phyloP scores from a whole-genome alignment of 345 rosid species.

The Brassica cretica region DNA sequence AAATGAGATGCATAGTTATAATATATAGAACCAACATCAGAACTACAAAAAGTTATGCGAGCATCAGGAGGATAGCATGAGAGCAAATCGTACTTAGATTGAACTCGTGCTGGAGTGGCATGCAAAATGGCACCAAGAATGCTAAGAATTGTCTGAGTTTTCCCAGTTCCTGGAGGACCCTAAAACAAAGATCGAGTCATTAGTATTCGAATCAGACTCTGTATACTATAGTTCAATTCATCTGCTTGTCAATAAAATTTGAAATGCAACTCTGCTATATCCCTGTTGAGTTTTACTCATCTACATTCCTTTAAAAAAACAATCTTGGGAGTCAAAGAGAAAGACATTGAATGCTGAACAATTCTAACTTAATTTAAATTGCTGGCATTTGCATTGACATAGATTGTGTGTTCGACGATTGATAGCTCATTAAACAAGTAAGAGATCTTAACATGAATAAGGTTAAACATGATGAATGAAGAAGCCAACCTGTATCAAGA shows the following conservation, averaged over 20 bases:
- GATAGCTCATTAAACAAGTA: background rate
- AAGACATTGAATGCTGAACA: no score
- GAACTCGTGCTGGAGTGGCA: conserved; percentile 82
- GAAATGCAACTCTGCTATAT: no score
- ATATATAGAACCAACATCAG: background rate
- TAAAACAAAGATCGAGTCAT: no score
- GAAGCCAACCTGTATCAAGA: conserved; percentile 82
- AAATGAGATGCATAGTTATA: background rate
- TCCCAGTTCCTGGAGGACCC: conserved; percentile 99
- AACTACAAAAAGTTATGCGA: conserved; percentile 9
- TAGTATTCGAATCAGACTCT: no score
- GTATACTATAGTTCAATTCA: no score
- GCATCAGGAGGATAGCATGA: conserved; percentile 4
- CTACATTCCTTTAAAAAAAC: no score
- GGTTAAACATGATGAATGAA: conserved; percentile 18
- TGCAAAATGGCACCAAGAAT: conserved; percentile 92
- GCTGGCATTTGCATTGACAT: no score
- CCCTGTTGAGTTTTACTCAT: no score
- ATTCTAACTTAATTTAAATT: no score
- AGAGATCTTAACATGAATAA: background rate
- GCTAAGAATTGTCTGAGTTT: conserved; percentile 93
- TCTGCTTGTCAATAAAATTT: no score
- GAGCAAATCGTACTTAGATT: conserved; percentile 53
- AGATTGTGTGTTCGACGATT: background rate
- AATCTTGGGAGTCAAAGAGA: no score